phyloP scores from a whole-genome alignment of 2,329 filamentous ascomycete genomes.

The Biscogniauxia sp. region DNA sequence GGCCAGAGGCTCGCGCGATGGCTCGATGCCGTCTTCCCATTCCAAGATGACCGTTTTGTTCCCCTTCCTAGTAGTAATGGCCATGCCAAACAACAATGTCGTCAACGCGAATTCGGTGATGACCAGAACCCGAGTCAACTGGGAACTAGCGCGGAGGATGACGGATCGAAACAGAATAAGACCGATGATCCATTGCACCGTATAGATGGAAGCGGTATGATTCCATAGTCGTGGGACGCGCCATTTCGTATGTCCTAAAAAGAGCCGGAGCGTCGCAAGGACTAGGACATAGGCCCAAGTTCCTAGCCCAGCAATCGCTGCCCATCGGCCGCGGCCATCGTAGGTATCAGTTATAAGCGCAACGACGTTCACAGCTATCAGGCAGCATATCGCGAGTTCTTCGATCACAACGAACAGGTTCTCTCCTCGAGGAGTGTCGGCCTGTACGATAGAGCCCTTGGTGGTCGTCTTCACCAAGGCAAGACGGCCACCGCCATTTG shows the following conservation, averaged over 20 bases:
- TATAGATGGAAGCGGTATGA: conserved; percentile 85
- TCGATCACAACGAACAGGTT: conserved; percentile 69
- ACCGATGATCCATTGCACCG: conserved; percentile 74
- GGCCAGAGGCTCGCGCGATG: conserved; percentile 81
- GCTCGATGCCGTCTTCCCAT: conserved; percentile 84
- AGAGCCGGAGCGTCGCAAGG: conserved; percentile 71
- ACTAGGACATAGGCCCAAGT: conserved; percentile 80
- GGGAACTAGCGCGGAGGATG: conserved; percentile 72
- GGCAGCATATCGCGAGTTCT: conserved; percentile 67
- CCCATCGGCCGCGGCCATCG: conserved; percentile 54
- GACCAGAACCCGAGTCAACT: conserved; percentile 59
- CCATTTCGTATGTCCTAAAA: conserved; percentile 62
- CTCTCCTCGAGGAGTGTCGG: conserved; percentile 75
- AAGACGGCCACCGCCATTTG: conserved; percentile 50
- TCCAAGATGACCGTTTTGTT: conserved; percentile 87
- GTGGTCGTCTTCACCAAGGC: conserved; percentile 59
- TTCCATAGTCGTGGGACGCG: conserved; percentile 79
- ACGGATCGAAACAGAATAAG: conserved; percentile 80
- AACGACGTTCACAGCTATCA: conserved; percentile 67
- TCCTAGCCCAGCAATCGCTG: conserved; percentile 64
- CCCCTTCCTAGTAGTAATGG: conserved; percentile 81
- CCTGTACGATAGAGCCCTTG: conserved; percentile 63
- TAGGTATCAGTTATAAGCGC: conserved; percentile 61
- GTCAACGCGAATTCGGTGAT: conserved; percentile 73
- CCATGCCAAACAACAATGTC: conserved; percentile 71